phyloP scores from a whole-genome alignment of 345 rosid genomes.

The Orychophragmus violaceus region DNA sequence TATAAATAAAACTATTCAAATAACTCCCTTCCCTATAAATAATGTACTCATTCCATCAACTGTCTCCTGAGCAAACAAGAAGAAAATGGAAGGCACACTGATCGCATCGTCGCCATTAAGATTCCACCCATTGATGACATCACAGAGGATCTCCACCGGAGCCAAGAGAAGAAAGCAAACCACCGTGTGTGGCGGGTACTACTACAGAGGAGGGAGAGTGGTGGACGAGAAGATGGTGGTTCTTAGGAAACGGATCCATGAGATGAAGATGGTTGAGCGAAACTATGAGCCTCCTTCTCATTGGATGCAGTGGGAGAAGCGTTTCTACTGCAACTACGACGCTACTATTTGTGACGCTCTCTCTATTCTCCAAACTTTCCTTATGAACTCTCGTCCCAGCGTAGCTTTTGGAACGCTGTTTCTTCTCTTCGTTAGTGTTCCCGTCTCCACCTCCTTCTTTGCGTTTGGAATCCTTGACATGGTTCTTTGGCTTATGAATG shows the following conservation, averaged over 20 bases:
- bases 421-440: conserved; percentile 43
- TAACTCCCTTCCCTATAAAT: conserved; percentile 1
- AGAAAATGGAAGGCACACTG: conserved; percentile 7
- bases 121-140: conserved; percentile 4
- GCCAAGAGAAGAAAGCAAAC: conserved; percentile 1
- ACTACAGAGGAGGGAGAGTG: conserved; percentile 30
- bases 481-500: neutral
- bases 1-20: neutral
- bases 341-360: conserved; percentile 38
- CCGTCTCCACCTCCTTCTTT: conserved; percentile 26
- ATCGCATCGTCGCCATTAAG: conserved; percentile 15
- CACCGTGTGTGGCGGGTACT: conserved; percentile 12
- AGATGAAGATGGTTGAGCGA: conserved; percentile 56
- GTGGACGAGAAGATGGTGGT: conserved; percentile 65
- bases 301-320: conserved; percentile 78
- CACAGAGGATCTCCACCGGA: neutral
- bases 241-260: conserved; percentile 52
- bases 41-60: neutral
- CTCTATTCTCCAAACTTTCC: conserved; percentile 40
- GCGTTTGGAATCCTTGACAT: conserved; percentile 13
- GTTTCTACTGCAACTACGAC: conserved; percentile 39
- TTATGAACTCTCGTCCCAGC: conserved; percentile 60
- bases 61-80: neutral
- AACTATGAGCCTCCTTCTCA: conserved; percentile 51
- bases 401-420: conserved; percentile 44